Evolutionary conservation across 106 monocot genomes (phyloP), one percentile per base, ranked within the genome.

Genomic region (Vanilla planifolia): DNA sequence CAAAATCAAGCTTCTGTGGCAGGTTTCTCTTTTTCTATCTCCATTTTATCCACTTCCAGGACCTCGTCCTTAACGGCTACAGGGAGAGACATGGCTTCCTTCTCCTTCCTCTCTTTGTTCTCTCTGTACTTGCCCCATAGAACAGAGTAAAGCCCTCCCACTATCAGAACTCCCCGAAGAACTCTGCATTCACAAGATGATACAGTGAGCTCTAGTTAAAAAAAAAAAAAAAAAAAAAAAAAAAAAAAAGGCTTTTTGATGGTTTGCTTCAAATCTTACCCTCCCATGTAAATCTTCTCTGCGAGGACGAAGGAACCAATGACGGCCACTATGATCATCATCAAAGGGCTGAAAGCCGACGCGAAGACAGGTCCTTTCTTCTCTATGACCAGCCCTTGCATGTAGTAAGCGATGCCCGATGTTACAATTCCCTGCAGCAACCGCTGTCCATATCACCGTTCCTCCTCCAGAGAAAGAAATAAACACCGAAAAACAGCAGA

Each of bases 51-150:
- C n/a, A n/a, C n/a, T n/a, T n/a, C n/a, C n/a, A n/a, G n/a, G n/a
- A n/a, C n/a, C n/a, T n/a, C n/a, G n/a, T n/a, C n/a, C n/a, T n/a
- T n/a, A n/a, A n/a, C n/a, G n/a, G n/a, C n/a, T n/a, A n/a, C n/a
- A n/a, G n/a, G n/a, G n/a, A n/a, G n/a, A n/a, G n/a, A n/a, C n/a
- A n/a, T n/a, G n/a, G n/a, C n/a, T n/a, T n/a, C n/a, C n/a, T n/a
- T n/a, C n/a, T 80, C 74, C 60, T 79, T 80, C 67, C 79, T 82
- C 73, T 86, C 90, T 17, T 78, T 78, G 50, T 55, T 69, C 67
- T 95, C 95, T 61, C 72, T 96, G 80, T 90, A 63, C 48, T 96
- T 96, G 0, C 95, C 95, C 95, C 95, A 96, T 1, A 96, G 72
- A 22, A 90, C 95, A 1, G 86, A 75, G 80, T 90, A 96, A 29